Base-by-base conservation (phyloP, 345 rosid species). In the Eucalyptus grandis region DNA sequence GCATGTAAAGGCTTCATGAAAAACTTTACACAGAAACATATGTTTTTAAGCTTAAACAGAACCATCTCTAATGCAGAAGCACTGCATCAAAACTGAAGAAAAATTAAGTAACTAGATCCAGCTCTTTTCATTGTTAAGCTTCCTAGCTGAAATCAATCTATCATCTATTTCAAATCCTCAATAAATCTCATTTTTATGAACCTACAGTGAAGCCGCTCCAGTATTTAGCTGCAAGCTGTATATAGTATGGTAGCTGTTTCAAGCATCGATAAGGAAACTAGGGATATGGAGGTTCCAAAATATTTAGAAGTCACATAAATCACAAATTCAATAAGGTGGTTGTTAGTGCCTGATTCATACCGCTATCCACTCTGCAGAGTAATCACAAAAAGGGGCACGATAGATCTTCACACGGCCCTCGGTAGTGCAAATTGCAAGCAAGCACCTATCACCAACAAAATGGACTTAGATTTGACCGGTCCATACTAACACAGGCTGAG, bases 351-450 rank as follows among this genome's bases (percentile, higher is more conserved):
- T n/a, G 60, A 87, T 51, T 65, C 93, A 86, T 90, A 98, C 99
- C 98, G 95, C 99, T 89, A 98, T 90, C 99, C 99, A 98, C 90
- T 98, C 98, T 87, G 99, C 94, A 92, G 93, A 93, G 90, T 95
- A 98, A 91, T 97, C 99, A 90, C 92, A 92, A 93, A 90, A 95
- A 17, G 99, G 99, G 86, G 96, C 94, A 67, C 96, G 95, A 90
- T 96, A 98, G 91, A 98, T 90, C 94, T 97, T 98, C 87, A 97
- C 96, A 87, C 92, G 93, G 86, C 99, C 99, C 91, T 96, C 99
- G 3, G 94, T 89, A 27, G 99, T 92, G 93, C 98, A 98, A 89
- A 97, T 93, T 87, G 98, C 97, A 87, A 98, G 94, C 93, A 98
- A 95, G 89, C 99, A 96, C 91, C 99, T 98, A 47, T 89, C 31